phyloP scores from a whole-genome alignment of 148 eudicot genomes.

The Rhododendron williamsianum region DNA sequence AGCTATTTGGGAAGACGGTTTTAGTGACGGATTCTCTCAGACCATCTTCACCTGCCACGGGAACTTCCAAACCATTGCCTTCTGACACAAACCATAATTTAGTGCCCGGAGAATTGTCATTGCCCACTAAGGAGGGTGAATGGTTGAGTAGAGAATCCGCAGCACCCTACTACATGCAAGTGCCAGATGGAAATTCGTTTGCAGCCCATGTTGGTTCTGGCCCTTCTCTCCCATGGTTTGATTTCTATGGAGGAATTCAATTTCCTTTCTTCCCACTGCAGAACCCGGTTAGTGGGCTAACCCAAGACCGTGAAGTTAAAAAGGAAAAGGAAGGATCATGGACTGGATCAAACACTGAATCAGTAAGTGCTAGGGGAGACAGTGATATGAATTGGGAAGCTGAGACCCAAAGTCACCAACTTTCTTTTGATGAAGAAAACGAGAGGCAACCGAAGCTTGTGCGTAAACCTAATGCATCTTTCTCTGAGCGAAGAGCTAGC shows the following conservation, averaged over 20 bases:
- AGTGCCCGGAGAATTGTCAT: neutral
- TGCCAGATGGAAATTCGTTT: conserved; percentile 14
- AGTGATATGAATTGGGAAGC: conserved; percentile 26
- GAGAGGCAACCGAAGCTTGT: neutral
- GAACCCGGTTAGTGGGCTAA: conserved; percentile 16
- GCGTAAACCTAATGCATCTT: neutral
- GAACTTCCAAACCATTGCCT: conserved; percentile 19
- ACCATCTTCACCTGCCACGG: conserved; percentile 22
- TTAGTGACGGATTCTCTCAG: conserved; percentile 35
- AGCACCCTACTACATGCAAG: conserved; percentile 12
- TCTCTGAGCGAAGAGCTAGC: conserved; percentile 16
- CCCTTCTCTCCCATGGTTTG: conserved; percentile 37
- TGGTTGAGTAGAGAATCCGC: conserved; percentile 13
- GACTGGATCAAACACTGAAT: conserved; percentile 36
- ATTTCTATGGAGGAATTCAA: conserved; percentile 29
- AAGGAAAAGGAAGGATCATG: conserved; percentile 44
- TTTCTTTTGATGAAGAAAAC: conserved; percentile 14
- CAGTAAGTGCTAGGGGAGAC: conserved; percentile 21
- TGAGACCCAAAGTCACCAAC: conserved; percentile 25
- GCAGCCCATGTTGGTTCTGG: conserved; percentile 19
- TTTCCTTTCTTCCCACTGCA: conserved; percentile 19
- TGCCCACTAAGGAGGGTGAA: conserved; percentile 8
- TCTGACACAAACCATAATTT: conserved; percentile 20
- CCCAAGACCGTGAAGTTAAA: conserved; percentile 24
- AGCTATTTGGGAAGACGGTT: conserved; percentile 79